phyloP scores from a whole-genome alignment of 1,284 basidiomycete genomes.

The Leccinum solheimii region DNA sequence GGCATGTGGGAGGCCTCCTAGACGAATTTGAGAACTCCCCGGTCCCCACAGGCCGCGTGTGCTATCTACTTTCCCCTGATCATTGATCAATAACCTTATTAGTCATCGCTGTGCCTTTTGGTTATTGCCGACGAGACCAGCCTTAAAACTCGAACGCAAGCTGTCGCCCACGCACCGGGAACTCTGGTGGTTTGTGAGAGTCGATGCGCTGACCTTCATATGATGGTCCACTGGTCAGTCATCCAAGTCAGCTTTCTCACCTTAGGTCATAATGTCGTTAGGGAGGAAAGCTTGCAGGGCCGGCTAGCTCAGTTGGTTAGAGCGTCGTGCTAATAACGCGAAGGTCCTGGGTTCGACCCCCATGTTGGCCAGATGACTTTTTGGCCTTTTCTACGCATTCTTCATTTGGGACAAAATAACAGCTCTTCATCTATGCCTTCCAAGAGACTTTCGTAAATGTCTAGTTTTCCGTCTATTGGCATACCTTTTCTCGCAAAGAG shows the following conservation, averaged over 20 bases:
- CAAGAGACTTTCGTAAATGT: neutral
- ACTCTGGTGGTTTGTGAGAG: neutral
- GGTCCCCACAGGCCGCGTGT: too few relatives aligned
- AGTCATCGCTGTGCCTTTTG: too few relatives aligned
- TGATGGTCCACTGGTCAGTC: too few relatives aligned
- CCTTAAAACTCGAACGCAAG: neutral
- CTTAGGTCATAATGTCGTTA: neutral
- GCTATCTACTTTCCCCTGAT: too few relatives aligned
- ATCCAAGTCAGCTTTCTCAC: neutral
- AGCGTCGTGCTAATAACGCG: neutral
- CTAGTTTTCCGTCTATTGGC: neutral
- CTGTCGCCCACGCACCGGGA: neutral
- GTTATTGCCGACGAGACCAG: neutral
- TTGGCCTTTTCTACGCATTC: neutral
- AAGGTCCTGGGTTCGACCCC: neutral
- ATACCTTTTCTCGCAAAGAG: neutral
- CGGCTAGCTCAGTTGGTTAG: neutral
- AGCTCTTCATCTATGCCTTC: neutral
- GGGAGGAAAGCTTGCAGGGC: fast-evolving
- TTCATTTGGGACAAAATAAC: neutral
- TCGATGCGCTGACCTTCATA: neutral
- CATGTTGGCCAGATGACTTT: neutral
- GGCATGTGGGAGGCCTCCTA: neutral
- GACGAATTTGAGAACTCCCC: neutral
- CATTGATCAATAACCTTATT: too few relatives aligned